Evolutionary conservation across 2,329 filamentous ascomycete species (phyloP), one percentile per base, ranked within the genome.

Genomic region (Curvularia spicifera): DNA sequence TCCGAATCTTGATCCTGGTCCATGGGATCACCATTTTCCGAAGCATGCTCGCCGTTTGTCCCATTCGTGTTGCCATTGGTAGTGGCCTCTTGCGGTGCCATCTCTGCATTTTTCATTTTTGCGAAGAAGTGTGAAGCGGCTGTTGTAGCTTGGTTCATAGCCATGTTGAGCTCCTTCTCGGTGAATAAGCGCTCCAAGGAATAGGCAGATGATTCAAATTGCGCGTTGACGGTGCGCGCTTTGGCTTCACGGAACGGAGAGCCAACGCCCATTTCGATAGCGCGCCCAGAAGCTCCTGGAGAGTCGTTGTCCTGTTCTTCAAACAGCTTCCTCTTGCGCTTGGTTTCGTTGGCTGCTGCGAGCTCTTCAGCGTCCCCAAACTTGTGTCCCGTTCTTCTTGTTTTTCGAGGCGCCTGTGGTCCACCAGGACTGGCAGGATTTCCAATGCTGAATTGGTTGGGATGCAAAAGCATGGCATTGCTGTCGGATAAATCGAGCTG

Each of bases 401-500:
- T 89, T 75, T 89, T 89, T 60, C 87, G 82, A 64, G 86, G 85
- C 58, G 81, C 83, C 66, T 85, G 83, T 22, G 84, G 78, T 2
- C 86, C 85, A 46, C 86, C 85, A 22, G 87, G 87, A 57, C 84
- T 87, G 42, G 82, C 81, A n/a, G 85, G 85, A 60, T 87, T 85
- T 64, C 84, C 85, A 61, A 89, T 85, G 72, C 84, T 86, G 76
- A 88, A 89, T 65, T 89, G 87, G 61, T 84, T 87, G 13, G 87
- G 86, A 61, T 89, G 85, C 6, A 89, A 80, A 10, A 89, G 82
- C 51, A 88, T 80, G 6, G 87, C 85, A 68, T 87, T 89, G 73
- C 83, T 88, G 73, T 89, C 87, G 3, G 85, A 85, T 58, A 89
- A 84, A 64, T 89, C 87, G 24, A 89, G 78, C 69, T 88, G 86